Evolutionary conservation across 352 stramenopile species (phyloP).

Genomic region (Globisporangium takayamanum): DNA sequence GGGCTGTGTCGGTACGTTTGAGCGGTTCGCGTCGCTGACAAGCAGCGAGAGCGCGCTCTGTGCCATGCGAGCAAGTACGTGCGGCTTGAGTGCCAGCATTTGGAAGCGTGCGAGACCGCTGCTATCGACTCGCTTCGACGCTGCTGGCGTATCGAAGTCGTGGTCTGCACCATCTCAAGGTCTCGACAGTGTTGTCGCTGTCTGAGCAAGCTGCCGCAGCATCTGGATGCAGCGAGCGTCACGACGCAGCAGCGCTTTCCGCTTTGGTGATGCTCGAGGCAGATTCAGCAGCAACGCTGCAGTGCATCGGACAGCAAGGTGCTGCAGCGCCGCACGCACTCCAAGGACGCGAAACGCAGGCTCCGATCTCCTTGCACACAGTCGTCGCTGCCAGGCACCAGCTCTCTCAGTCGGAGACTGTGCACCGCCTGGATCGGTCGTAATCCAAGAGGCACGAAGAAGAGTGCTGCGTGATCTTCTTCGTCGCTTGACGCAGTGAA

Average conservation of each 20-base stretch:
- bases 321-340: slow-evolving; percentile 11
- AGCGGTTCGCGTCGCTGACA: not conserved
- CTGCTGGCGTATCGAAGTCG: too few relatives aligned
- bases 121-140: not conserved
- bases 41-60: slow-evolving; percentile 1
- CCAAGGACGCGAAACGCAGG: slow-evolving; percentile 6
- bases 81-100: not conserved
- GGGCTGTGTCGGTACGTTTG: too few relatives aligned
- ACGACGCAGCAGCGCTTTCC: slow-evolving; percentile 15
- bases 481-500: slow-evolving; percentile 16
- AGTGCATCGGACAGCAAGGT: slow-evolving; percentile 34
- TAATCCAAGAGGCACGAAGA: slow-evolving; percentile 36
- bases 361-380: not conserved
- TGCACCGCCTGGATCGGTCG: not conserved
- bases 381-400: not conserved
- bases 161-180: not conserved
- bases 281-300: slow-evolving; percentile 28
- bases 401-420: not conserved
- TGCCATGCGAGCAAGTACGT: slow-evolving; percentile 3
- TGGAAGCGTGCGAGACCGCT: not conserved
- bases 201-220: slow-evolving; percentile 1
- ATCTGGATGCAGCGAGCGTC: slow-evolving; percentile 4
- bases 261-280: slow-evolving; percentile 24
- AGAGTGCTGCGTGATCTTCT: slow-evolving; percentile 8
- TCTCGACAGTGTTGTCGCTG: not conserved